Evolutionary conservation across 2,329 filamentous ascomycete species (phyloP).

Genomic region (Cladosporium sp.): DNA sequence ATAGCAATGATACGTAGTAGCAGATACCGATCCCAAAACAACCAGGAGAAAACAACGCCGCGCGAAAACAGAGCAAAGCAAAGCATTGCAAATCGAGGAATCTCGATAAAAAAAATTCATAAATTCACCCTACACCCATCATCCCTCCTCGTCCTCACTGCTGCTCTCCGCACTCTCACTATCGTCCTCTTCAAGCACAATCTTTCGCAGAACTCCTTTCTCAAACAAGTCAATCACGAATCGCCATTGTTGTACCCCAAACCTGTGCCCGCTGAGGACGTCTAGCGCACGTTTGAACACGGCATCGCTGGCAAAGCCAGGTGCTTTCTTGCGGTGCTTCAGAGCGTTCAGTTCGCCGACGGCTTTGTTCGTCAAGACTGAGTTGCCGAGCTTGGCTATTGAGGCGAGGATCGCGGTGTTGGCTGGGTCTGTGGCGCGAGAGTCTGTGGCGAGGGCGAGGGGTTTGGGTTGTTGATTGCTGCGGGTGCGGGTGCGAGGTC

Average conservation of each 20-base stretch:
- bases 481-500: conserved; percentile 11
- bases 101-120: too few relatives aligned
- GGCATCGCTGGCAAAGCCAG: conserved; percentile 68
- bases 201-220: conserved; percentile 75
- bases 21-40: too few relatives aligned
- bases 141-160: conserved; percentile 9
- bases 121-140: not conserved
- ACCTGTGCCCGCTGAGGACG: conserved; percentile 84
- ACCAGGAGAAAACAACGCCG: too few relatives aligned
- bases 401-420: conserved; percentile 77
- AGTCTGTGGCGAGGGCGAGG: conserved; percentile 3
- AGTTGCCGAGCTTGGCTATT: conserved; percentile 85
- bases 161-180: conserved; percentile 53
- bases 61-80: too few relatives aligned
- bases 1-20: too few relatives aligned
- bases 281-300: conserved; percentile 84
- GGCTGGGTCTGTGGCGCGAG: conserved; percentile 47
- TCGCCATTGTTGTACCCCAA: conserved; percentile 77
- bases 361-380: conserved; percentile 84
- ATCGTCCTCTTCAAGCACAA: conserved; percentile 72
- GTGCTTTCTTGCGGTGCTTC: conserved; percentile 57
- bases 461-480: conserved; percentile 6
- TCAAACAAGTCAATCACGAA: conserved; percentile 95
- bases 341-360: conserved; percentile 67
- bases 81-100: too few relatives aligned